Conservation (phyloP, 2,329 filamentous ascomycete genomes). For the Chalaropsis ovoidea region DNA sequence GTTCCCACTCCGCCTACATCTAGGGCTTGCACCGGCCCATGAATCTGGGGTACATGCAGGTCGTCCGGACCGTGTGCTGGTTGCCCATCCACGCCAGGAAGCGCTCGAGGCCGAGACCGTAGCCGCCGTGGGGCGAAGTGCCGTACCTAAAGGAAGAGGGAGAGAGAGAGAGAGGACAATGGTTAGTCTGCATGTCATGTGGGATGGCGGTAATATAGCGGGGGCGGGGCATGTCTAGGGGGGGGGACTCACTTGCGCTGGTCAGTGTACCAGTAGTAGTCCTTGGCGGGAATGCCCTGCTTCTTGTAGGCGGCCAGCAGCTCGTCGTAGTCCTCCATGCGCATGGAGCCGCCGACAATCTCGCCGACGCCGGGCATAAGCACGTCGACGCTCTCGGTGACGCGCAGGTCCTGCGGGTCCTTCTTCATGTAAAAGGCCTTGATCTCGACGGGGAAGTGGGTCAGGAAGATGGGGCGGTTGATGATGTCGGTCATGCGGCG, state of each 20-base stretch:
- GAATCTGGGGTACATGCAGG: constrained; percentile 69
- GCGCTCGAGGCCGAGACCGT: constrained; percentile 83
- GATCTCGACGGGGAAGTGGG: constrained; percentile 93
- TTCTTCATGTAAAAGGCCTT: constrained; percentile 99
- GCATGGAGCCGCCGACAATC: constrained; percentile 94
- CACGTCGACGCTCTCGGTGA: constrained; percentile 85
- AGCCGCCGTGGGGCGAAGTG: constrained; percentile 82
- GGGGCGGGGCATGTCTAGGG: too few relatives aligned
- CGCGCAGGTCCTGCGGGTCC: constrained; percentile 63
- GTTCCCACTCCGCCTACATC: constrained; percentile 25
- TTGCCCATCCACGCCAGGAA: constrained; percentile 54
- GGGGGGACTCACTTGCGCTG: constrained; percentile 65
- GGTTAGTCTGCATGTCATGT: too few relatives aligned
- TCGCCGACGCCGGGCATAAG: constrained; percentile 90
- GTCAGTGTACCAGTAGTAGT: constrained; percentile 98
- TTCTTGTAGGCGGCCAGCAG: constrained; percentile 78
- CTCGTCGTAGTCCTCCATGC: constrained; percentile 85
- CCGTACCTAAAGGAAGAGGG: constrained; percentile 55
- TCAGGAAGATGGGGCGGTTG: constrained; percentile 89
- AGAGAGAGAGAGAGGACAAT: not conserved
- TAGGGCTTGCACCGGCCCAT: constrained; percentile 72
- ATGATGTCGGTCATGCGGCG: constrained; percentile 94
- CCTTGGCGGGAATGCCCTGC: constrained; percentile 70
- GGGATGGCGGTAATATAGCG: too few relatives aligned
- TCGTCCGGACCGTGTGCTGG: constrained; percentile 54